Percentiles rank a stretch among this genome's conserved stretches.
phyloP scores from a whole-genome alignment of 148 eudicot species.

The Arctostaphylos glauca region DNA sequence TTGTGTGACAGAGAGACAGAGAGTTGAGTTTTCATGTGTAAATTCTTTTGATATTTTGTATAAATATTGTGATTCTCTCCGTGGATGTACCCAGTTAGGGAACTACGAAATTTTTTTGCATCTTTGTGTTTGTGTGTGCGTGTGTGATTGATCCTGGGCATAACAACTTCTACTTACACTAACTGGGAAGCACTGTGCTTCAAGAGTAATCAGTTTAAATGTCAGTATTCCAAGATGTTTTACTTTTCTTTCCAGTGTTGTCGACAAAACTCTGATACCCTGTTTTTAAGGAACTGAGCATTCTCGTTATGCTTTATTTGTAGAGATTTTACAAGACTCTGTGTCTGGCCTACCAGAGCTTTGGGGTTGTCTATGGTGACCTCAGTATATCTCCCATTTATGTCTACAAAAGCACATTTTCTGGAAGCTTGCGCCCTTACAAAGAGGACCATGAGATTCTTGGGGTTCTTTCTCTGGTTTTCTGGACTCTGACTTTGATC shows the following conservation, averaged over 20 bases:
- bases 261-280: not conserved
- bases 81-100: too few relatives aligned
- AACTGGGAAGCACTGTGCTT: not conserved
- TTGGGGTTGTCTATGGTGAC: constrained; percentile 55
- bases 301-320: not conserved
- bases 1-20: too few relatives aligned
- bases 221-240: not conserved
- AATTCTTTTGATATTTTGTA: too few relatives aligned
- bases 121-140: too few relatives aligned
- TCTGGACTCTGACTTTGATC: constrained; percentile 50
- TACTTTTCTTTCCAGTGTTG: not conserved
- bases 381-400: constrained; percentile 46
- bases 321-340: constrained; percentile 34
- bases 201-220: not conserved
- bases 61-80: too few relatives aligned
- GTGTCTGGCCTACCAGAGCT: constrained; percentile 46
- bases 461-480: constrained; percentile 48
- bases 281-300: not conserved
- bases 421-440: constrained; percentile 29
- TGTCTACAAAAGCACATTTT: constrained; percentile 48
- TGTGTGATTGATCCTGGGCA: too few relatives aligned
- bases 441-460: constrained; percentile 43
- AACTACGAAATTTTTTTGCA: too few relatives aligned
- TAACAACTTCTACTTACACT: not conserved
- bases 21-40: too few relatives aligned